Conservation (phyloP, 2,329 filamentous ascomycete genomes). For the Alternaria conjuncta region DNA sequence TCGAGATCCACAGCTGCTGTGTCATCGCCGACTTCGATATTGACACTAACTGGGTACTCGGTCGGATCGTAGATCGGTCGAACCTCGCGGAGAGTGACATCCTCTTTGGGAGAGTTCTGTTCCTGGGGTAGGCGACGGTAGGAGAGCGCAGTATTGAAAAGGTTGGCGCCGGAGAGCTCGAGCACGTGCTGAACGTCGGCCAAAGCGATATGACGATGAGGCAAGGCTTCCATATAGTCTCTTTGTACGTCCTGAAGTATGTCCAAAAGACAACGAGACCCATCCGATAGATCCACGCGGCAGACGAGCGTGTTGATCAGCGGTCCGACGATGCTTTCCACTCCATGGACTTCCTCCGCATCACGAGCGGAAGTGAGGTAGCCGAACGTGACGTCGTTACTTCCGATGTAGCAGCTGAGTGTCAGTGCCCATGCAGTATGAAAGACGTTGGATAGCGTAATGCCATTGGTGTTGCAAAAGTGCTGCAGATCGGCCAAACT, state of each 20-base stretch:
- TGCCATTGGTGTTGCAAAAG: conserved; percentile 52
- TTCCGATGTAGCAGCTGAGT: conserved; percentile 47
- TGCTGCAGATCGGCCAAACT: conserved; percentile 35
- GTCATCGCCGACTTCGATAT: conserved; percentile 55
- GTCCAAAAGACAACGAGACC: conserved; percentile 43
- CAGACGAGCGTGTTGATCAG: conserved; percentile 57
- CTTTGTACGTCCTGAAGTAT: conserved; percentile 53
- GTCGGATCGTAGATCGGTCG: conserved; percentile 54
- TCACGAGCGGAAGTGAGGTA: conserved; percentile 54
- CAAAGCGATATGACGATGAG: conserved; percentile 52
- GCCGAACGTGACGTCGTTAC: conserved; percentile 52
- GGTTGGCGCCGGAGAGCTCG: conserved; percentile 35
- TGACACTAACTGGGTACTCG: conserved; percentile 56
- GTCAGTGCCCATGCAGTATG: conserved; percentile 51
- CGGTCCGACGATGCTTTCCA: conserved; percentile 55
- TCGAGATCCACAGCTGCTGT: conserved; percentile 40
- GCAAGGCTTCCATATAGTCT: conserved; percentile 55
- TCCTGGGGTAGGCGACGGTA: conserved; percentile 52
- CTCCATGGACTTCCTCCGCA: conserved; percentile 44
- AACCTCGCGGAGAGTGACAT: conserved; percentile 49
- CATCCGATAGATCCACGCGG: conserved; percentile 47
- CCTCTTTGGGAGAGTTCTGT: conserved; percentile 23
- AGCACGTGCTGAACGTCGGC: conserved; percentile 57
- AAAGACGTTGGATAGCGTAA: conserved; percentile 58
- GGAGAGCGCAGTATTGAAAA: conserved; percentile 59